These are phyloP conservation scores for Phytopythium kandeliae DNA, from an alignment of 352 stramenopile species.

Conservation along the genomic window DNA sequence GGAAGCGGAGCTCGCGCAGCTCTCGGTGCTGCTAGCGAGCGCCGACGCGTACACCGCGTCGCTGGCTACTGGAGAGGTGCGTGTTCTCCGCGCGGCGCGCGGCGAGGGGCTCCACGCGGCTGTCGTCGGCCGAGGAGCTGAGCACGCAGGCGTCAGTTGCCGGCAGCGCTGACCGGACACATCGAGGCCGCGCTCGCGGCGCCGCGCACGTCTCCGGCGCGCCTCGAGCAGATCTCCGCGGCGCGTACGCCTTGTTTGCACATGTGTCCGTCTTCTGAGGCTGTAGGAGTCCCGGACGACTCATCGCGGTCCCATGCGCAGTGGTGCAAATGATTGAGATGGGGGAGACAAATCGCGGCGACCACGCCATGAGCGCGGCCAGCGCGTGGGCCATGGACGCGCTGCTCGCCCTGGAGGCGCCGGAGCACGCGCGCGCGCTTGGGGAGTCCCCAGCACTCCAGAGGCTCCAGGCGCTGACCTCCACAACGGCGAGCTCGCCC, in stretches of 20 bases:
- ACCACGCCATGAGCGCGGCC: slow-evolving; percentile 5
- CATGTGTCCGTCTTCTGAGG: too few relatives aligned
- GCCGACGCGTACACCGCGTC: slow-evolving; percentile 21
- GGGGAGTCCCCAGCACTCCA: slow-evolving; percentile 15
- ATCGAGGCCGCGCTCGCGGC: slow-evolving; percentile 16
- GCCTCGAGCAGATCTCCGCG: slow-evolving; percentile 22
- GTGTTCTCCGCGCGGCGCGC: too few relatives aligned
- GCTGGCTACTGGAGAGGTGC: slow-evolving; percentile 23
- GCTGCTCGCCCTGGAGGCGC: slow-evolving; percentile 10
- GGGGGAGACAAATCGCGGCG: slow-evolving; percentile 7
- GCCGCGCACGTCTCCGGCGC: slow-evolving; percentile 10
- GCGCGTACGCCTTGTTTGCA: too few relatives aligned
- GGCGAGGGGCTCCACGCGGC: too few relatives aligned
- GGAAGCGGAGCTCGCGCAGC: slow-evolving; percentile 6
- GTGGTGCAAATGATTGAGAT: slow-evolving; percentile 45
- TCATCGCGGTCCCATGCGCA: neutral
- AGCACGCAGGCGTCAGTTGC: slow-evolving; percentile 8
- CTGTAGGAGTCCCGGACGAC: slow-evolving; percentile 1
- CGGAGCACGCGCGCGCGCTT: neutral
- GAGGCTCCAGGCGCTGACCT: slow-evolving; percentile 32
- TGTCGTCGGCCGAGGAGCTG: neutral
- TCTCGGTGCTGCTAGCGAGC: slow-evolving; percentile 16
- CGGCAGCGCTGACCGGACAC: slow-evolving; percentile 12
- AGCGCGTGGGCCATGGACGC: slow-evolving; percentile 33
- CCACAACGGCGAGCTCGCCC: slow-evolving; percentile 16